Evolutionary conservation across 805 yeast genomes (phyloP).

Genomic region (Kazachstania bromeliacearum): DNA sequence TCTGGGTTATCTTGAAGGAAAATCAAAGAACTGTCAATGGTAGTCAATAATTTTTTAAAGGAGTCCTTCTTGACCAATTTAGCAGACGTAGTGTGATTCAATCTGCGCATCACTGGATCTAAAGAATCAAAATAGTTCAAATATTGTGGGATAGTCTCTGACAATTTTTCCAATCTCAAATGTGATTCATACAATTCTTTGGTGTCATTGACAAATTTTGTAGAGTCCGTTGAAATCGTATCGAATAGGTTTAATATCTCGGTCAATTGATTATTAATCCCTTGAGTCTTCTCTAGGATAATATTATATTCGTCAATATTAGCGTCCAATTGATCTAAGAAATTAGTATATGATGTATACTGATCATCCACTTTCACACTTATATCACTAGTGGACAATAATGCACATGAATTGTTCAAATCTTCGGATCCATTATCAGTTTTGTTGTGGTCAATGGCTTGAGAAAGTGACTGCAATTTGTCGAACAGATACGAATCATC

Average conservation of each 20-base stretch:
- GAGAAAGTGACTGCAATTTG: slow-evolving; percentile 15
- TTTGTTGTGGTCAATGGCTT: slow-evolving; percentile 2
- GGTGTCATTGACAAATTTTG: slow-evolving; percentile 38
- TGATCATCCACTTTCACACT: slow-evolving; percentile 2
- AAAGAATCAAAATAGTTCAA: slow-evolving; percentile 59
- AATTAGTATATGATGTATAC: slow-evolving; percentile 14
- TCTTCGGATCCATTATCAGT: neutral
- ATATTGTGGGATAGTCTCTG: slow-evolving; percentile 50
- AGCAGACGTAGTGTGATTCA: slow-evolving; percentile 61
- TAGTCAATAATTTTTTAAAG: slow-evolving; percentile 44
- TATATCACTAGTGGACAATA: neutral
- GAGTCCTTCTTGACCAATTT: slow-evolving; percentile 49
- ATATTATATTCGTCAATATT: slow-evolving; percentile 33
- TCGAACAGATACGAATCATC: slow-evolving; percentile 21
- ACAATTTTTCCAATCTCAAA: slow-evolving; percentile 39
- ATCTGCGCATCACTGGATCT: slow-evolving; percentile 56
- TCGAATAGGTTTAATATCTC: slow-evolving; percentile 28
- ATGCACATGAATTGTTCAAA: neutral
- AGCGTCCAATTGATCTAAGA: slow-evolving; percentile 23
- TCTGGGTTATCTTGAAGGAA: slow-evolving; percentile 49
- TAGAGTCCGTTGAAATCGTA: slow-evolving; percentile 24
- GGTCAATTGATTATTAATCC: slow-evolving; percentile 23
- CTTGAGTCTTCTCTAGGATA: slow-evolving; percentile 32
- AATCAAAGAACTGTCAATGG: slow-evolving; percentile 56
- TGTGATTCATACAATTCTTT: slow-evolving; percentile 37